phyloP scores from a whole-genome alignment of 495 filamentous ascomycete genomes.

The Neurospora sp. region DNA sequence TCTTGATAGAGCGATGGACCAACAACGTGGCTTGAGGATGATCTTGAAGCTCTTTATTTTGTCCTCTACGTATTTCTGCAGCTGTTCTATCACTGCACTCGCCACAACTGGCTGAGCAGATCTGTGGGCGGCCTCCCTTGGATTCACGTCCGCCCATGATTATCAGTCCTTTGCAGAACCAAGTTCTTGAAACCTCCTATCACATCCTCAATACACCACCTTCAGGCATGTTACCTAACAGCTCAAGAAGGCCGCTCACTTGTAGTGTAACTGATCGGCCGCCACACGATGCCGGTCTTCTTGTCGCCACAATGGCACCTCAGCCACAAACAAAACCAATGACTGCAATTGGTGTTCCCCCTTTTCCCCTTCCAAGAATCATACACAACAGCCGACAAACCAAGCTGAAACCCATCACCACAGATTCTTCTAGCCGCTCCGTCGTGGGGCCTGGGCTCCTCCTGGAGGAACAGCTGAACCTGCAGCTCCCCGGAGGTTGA shows the following conservation, averaged over 20 bases:
- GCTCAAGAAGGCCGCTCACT: not conserved
- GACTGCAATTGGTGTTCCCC: not conserved
- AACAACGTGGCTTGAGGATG: not conserved
- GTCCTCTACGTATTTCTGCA: not conserved
- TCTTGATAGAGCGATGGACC: not conserved
- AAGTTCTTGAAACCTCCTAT: not conserved
- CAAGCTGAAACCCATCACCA: not conserved
- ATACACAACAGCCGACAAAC: not conserved
- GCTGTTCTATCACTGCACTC: not conserved
- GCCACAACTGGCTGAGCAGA: not conserved
- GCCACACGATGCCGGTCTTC: not conserved
- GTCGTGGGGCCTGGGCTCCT: not conserved
- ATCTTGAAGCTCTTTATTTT: not conserved
- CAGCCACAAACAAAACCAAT: not conserved
- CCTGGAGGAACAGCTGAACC: not conserved
- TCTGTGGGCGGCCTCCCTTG: not conserved
- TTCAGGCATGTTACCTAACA: not conserved
- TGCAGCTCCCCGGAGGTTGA: constrained; percentile 44
- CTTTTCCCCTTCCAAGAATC: not conserved
- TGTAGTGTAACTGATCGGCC: not conserved
- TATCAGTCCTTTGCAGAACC: not conserved
- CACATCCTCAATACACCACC: not conserved
- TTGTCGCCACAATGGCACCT: not conserved
- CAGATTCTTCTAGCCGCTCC: not conserved
- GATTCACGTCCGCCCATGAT: not conserved